Base-by-base conservation (phyloP, 2,329 filamentous ascomycete species). In the Fusarium pininemorale region DNA sequence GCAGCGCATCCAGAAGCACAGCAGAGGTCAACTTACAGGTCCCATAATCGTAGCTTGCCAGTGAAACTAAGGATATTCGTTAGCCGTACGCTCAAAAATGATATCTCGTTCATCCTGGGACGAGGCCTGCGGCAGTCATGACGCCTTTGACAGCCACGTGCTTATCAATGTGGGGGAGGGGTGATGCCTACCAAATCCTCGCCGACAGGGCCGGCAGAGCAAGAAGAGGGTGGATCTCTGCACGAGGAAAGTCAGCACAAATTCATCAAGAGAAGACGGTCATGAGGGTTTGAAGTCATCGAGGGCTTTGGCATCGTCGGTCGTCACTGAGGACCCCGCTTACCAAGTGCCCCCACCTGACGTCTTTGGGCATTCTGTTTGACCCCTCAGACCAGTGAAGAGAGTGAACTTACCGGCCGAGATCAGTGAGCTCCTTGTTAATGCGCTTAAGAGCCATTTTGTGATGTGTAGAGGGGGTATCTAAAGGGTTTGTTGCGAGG, bases 11-110 rank as follows among this genome's bases (percentile, higher is more conserved):
- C 22, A 22, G 41, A 45, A 58, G 18, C 12, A 18, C 9, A 47
- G 22, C 41, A 58, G 61, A 47, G 66, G 54, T 20, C 74, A 77
- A 81, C 94, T 91, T 91, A 97, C 94, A 84, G 96, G 96, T 86
- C 96, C 96, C 96, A 99, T 99, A 84, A 99, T 99, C 60, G 96
- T 99, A 81, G 96, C 96, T 92, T 99, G 96, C 96, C 96, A 99
- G 91, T 98, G 96, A 84, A 99, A 99, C 96, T 99, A 80, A 80
- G 66, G 44, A 30, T 44, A 60, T 24, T 47, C 22, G 78, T 83
- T 66, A 82, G 78, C 55, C 26, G 54, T 35, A 30, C 74, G 26
- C 57, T 75, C 51, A 37, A 44, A 50, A 24, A 54, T 63, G 14
- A 24, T 20, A 32, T 37, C 50, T 56, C 44, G 37, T 32, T 47